A percentile compares a stretch with the other conserved stretches of the same genome.
These are phyloP conservation scores for Arthrobotrys megalospora DNA, from an alignment of 2,329 filamentous ascomycete species.

Conservation along the genomic window DNA sequence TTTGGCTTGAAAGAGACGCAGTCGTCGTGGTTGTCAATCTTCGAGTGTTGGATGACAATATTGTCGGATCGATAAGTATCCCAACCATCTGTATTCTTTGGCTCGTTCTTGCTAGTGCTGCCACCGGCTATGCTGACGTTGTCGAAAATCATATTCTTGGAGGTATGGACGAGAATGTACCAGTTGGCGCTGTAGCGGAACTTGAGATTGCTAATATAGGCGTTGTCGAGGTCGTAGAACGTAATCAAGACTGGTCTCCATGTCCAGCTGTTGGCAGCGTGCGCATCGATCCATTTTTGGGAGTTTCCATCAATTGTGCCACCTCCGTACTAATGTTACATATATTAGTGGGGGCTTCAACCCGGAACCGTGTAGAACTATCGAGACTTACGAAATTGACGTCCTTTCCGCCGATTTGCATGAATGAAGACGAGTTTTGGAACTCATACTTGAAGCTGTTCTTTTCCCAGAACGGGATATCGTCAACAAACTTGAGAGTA, in stretches of 20 bases:
- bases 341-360: neutral
- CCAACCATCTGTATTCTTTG: conserved; percentile 79
- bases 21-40: conserved; percentile 78
- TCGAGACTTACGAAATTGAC: conserved; percentile 76
- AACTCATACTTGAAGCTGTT: conserved; percentile 76
- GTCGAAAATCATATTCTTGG: conserved; percentile 75
- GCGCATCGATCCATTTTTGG: conserved; percentile 77
- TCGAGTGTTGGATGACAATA: conserved; percentile 78
- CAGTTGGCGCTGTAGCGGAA: conserved; percentile 75
- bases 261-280: conserved; percentile 73
- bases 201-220: conserved; percentile 74
- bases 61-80: conserved; percentile 75
- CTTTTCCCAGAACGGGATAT: conserved; percentile 79
- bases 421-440: conserved; percentile 79
- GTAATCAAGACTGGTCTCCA: conserved; percentile 72
- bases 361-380: neutral
- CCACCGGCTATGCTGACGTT: conserved; percentile 75
- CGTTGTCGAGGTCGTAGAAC: conserved; percentile 73
- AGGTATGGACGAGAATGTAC: conserved; percentile 78
- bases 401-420: conserved; percentile 76
- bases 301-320: conserved; percentile 74
- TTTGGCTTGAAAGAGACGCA: conserved; percentile 84
- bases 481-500: conserved; percentile 72
- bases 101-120: conserved; percentile 71
- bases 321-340: conserved; percentile 71